Base-by-base conservation (phyloP, 768 basidiomycete species). In the Leccinum obscurum region DNA sequence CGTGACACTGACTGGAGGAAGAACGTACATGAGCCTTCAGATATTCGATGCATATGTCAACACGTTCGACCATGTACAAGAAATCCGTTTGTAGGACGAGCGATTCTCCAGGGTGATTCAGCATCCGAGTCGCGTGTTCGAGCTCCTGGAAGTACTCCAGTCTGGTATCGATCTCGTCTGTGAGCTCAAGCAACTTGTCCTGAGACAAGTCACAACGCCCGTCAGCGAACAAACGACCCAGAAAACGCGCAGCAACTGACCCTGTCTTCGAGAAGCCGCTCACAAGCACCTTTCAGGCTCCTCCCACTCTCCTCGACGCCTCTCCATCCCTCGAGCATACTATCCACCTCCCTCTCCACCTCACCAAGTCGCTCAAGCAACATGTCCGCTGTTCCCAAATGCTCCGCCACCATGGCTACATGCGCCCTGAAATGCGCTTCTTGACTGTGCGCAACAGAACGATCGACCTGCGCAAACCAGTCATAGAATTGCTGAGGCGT, bases 401-500 rank as follows among this genome's bases (percentile, higher is more conserved):
- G 90, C 35, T 84, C 84, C 3, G 85, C 80, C 14, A 98, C 84
- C 62, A 84, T 85, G 11, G 85, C 85, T 20, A 95, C 83, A 73
- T 98, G 92, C 1, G 87, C 86, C 26, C 93, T 83, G 72, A 97
- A 98, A 70, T 95, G 89, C 6, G 93, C 86, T 68, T 98, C 96
- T 69, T 98, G 96, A 60, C 91, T 91, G 68, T 94, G 93, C 8
- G 94, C 90, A 39, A 97, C 92, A 3, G 90, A 90, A 15, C 90
- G 82, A 64, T 97, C 95, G 56, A 99, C 87, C 44, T 90, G 81
- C 4, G 92, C 81, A 73, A 95, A 96, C 89, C 95, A 97, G 76
- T 98, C 96, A 70, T 95, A 93, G 75, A 99, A 96, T 65, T 98
- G 94, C 67, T 98, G 93, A 1, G 95, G 89, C 0, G 94, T 96